Evolutionary conservation across 495 filamentous ascomycete species (phyloP).

Genomic region (Hyaloscypha bicolor): DNA sequence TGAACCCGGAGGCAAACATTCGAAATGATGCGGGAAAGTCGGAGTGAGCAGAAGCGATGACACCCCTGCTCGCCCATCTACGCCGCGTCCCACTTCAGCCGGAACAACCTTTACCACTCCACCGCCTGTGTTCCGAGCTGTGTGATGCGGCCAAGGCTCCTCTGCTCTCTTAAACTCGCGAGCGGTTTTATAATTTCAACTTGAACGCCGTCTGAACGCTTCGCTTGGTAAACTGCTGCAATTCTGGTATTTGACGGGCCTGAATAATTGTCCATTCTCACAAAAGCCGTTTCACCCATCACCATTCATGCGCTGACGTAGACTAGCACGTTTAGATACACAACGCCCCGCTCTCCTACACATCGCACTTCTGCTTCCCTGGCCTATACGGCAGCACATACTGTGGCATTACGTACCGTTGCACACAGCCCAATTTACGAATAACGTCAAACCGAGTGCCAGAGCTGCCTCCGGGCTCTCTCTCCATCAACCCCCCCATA

Average conservation of each 20-base stretch:
- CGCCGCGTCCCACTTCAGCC: conserved; percentile 11
- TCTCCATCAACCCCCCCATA: conserved; percentile 12
- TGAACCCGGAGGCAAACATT: not conserved
- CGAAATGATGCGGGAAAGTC: conserved; percentile 6
- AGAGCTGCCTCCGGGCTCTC: conserved; percentile 10
- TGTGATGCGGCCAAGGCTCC: conserved; percentile 9
- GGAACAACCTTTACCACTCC: conserved; percentile 22
- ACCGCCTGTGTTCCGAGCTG: conserved; percentile 16
- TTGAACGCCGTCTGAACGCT: conserved; percentile 9
- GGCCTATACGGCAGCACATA: conserved; percentile 29
- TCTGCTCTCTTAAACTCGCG: not conserved
- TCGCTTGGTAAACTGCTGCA: conserved; percentile 24
- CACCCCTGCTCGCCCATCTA: conserved; percentile 11
- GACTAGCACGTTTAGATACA: conserved; percentile 32
- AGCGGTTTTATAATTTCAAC: conserved; percentile 6
- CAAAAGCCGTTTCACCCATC: conserved; percentile 28
- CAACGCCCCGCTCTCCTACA: conserved; percentile 29
- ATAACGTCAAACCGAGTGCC: conserved; percentile 5
- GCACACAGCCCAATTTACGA: conserved; percentile 20
- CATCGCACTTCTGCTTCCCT: conserved; percentile 8
- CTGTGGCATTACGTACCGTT: conserved; percentile 6
- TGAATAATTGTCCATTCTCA: conserved; percentile 24
- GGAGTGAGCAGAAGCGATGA: conserved; percentile 13
- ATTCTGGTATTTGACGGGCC: conserved; percentile 1
- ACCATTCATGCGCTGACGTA: conserved; percentile 35